These are phyloP conservation scores for Amanita muscaria DNA, from an alignment of 768 basidiomycete species.

Conservation along the genomic window DNA sequence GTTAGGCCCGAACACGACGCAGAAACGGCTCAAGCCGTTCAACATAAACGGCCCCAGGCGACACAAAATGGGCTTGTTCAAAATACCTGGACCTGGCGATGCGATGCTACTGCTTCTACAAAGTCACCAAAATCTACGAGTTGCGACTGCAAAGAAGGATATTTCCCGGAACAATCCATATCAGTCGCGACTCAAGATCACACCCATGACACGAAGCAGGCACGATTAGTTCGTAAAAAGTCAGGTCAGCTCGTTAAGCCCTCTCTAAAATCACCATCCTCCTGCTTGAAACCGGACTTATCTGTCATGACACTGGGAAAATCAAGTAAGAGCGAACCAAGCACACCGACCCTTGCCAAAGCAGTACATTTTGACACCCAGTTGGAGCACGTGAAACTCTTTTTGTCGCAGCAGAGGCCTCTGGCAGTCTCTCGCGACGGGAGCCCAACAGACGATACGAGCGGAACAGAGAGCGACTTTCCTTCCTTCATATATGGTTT, in stretches of 20 bases:
- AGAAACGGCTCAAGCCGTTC: too few species aligned
- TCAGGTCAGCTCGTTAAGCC: conserved; percentile 90
- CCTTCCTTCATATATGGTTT: conserved; percentile 58
- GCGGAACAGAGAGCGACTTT: conserved; percentile 72
- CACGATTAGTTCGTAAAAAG: conserved; percentile 75
- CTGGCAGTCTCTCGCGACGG: conserved; percentile 88
- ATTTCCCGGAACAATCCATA: too few species aligned
- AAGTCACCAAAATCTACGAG: too few species aligned
- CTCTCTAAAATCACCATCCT: conserved; percentile 69
- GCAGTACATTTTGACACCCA: conserved; percentile 89
- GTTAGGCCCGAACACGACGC: too few species aligned
- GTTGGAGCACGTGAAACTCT: conserved; percentile 90
- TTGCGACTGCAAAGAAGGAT: too few species aligned
- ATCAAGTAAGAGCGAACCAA: conserved; percentile 66
- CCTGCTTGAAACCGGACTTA: conserved; percentile 40
- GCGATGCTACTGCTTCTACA: too few species aligned
- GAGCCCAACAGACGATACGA: conserved; percentile 77
- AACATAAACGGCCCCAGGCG: too few species aligned
- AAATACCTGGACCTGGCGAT: too few species aligned
- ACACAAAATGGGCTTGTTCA: too few species aligned
- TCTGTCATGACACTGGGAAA: conserved; percentile 41
- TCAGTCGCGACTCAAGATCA: too few species aligned
- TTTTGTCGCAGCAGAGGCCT: conserved; percentile 92
- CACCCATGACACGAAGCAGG: conserved; percentile 11
- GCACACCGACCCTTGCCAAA: conserved; percentile 70